Evolutionary conservation across 192 early-diverging fungal genomes (phyloP), one percentile per base, ranked within the genome.

Genomic region (Podila epicladia): DNA sequence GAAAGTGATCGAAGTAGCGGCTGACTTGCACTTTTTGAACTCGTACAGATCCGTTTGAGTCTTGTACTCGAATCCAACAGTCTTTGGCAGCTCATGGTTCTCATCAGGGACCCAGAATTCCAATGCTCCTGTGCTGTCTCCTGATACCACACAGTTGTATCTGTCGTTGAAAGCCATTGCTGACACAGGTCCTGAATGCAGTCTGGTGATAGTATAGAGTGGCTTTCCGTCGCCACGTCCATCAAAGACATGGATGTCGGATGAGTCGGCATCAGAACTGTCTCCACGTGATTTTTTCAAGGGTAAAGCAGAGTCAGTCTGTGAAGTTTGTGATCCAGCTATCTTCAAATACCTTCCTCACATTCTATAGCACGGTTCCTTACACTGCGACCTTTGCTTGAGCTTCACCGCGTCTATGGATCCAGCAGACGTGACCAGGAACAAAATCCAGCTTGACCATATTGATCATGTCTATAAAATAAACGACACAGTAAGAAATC

Each of bases 41-140:
- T 97, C 95, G 75, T 96, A 99, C 51, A 99, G 83, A 86, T 98
- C 96, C 0, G 98, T 99, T 50, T 99, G 94, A 19, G 92, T 89
- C 86, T 99, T 99, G 75, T 92, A 92, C 61, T 89, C 86, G 83
- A 96, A 99, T 5, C 75, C 85, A 8, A 96, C 76, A 0, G 75
- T 83, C 32, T 85, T 79, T 1, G 94, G 94, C 7, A 94, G 79
- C 5, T 89, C 84, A 62, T 88, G 86, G 3, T 89, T 88, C 66
- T 87, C 85, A 75, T 95, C 92, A 0, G 95, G 90, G 11, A 77
- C 65, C 97, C 97, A 99, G 73, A 98, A 99, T 85, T 99, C 98
- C 13, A 97, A 73, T 91, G 95, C 97, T 15, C 98, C 98, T 13
- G 90, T 89, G 37, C 80, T 79, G 74, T 99, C 98, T 0, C 92